Base-by-base conservation (phyloP, 306 rosid species). In the Rosa lucieae region DNA sequence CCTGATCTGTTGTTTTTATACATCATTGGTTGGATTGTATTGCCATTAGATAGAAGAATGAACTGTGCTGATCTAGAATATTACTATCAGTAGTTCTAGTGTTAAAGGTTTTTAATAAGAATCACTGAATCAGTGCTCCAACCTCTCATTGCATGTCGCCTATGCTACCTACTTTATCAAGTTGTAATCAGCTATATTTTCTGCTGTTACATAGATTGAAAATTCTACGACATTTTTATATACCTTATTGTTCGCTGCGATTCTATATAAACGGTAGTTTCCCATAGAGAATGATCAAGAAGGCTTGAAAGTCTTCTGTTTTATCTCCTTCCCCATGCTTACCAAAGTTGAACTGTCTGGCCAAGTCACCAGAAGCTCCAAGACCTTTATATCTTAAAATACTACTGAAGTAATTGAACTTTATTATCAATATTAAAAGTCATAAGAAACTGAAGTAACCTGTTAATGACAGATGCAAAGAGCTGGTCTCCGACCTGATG, bases 401-500 rank as follows among this genome's bases (percentile, higher is more conserved):
- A 48, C 23, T 62, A 10, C 62, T 44, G 51, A 55, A 42, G 44
- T 73, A 32, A 73, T 29, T 52, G 32, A 66, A 49, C 43, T 51
- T 55, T 44, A 9, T 59, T 73, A 35, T 58, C 21, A 46, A 72
- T 65, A 75, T 53, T 73, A 23, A 23, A 80, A 78, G 79, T 82
- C 79, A 59, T 84, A 86, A 82, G 80, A 84, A 82, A 62, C 83
- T 89, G 80, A 90, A 82, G 86, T 77, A 79, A 87, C 77, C 85
- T 81, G 85, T 80, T 80, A 62, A 84, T 86, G 82, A 81, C 87
- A 95, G 99, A 95, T 95, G 98, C 96, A 95, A 88, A 95, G 98
- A 87, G 92, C 97, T 84, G 94, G 89, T 79, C 90, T 92, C 74
- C 89, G 52, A 75, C 99, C 98, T 48, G 97, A 91, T n/a, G 98